Conservation (phyloP, 2,329 filamentous ascomycete species). For the Phoma sp. region DNA sequence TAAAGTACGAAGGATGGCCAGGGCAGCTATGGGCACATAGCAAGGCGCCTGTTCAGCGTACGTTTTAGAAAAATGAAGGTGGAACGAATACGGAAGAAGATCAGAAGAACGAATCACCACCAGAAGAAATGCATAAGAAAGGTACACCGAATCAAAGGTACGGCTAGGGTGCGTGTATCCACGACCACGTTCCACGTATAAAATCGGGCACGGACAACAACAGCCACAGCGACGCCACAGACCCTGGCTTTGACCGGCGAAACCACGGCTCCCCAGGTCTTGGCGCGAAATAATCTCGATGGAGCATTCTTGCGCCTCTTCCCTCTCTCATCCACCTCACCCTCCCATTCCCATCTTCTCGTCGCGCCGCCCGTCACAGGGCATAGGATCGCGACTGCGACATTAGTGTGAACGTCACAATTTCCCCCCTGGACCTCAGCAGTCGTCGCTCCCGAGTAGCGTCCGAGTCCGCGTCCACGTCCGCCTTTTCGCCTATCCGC, state of each 20-base stretch:
- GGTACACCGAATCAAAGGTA: background rate
- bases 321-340: slow-evolving; percentile 8
- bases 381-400: slow-evolving; percentile 3
- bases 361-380: slow-evolving; percentile 8
- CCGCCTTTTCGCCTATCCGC: slow-evolving; percentile 9
- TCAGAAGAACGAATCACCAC: background rate
- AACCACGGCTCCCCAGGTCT: slow-evolving; percentile 19
- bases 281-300: background rate
- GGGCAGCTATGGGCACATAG: slow-evolving; percentile 30
- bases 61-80: too few species aligned
- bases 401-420: background rate
- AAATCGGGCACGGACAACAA: slow-evolving; percentile 23
- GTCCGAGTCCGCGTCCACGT: slow-evolving; percentile 9
- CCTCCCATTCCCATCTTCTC: slow-evolving; percentile 2
- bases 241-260: slow-evolving; percentile 16
- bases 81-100: background rate
- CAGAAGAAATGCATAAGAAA: slow-evolving; percentile 1
- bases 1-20: background rate
- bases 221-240: slow-evolving; percentile 1
- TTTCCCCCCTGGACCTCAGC: background rate
- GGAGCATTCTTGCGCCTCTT: background rate
- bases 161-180: background rate
- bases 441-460: slow-evolving; percentile 9
- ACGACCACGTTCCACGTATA: slow-evolving; percentile 27
- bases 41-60: background rate